These are phyloP conservation scores for Cryptococcus sp. DNA, from an alignment of 1,284 basidiomycete species.

Conservation along the genomic window DNA sequence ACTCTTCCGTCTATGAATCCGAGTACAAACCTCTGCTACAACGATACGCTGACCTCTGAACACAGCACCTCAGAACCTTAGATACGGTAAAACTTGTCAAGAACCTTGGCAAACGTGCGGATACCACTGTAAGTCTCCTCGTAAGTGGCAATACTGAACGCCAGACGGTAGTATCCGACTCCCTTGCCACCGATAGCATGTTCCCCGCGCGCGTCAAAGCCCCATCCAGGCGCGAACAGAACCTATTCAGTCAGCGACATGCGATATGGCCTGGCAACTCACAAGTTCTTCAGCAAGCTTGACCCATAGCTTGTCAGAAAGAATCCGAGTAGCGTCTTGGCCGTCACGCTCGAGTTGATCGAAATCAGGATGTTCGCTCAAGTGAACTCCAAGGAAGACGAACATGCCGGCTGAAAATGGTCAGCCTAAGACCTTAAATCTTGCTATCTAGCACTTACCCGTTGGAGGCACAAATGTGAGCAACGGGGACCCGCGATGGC, in stretches of 20 bases:
- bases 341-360: conserved; percentile 30
- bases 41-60: not conserved
- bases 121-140: conserved; percentile 44
- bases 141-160: conserved; percentile 49
- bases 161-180: conserved; percentile 51
- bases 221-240: conserved; percentile 50
- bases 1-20: no score
- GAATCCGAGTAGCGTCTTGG: conserved; percentile 35
- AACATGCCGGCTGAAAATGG: conserved; percentile 48
- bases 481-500: conserved; percentile 43
- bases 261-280: not conserved
- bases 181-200: conserved; percentile 48
- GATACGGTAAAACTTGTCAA: conserved; percentile 44
- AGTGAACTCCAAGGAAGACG: conserved; percentile 65
- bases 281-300: conserved; percentile 48
- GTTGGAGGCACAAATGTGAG: conserved; percentile 72
- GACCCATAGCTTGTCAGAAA: conserved; percentile 47
- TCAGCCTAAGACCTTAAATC: not conserved
- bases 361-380: conserved; percentile 63
- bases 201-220: conserved; percentile 45
- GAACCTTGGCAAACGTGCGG: conserved; percentile 43
- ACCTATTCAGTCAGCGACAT: conserved; percentile 24
- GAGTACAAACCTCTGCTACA: no score
- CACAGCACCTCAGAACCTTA: conserved; percentile 6
- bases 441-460: conserved; percentile 39